Evolutionary conservation across 2,329 filamentous ascomycete species (phyloP).

Genomic region (Geoglossum cookeanum): DNA sequence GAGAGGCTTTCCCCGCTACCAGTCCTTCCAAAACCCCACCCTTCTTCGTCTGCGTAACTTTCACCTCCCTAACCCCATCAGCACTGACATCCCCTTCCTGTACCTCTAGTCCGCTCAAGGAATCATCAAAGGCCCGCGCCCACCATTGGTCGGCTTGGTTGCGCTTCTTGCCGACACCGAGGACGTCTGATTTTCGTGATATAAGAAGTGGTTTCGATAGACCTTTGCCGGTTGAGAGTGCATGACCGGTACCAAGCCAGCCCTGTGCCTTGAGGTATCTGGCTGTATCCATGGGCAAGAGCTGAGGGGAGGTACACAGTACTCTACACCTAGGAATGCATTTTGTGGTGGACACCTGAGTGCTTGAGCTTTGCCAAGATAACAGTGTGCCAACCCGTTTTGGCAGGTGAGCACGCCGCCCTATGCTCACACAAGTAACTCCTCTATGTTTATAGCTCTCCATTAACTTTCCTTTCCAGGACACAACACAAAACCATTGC

Average conservation of each 20-base stretch:
- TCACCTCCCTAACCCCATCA: slow-evolving; percentile 20
- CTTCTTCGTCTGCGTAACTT: slow-evolving; percentile 40
- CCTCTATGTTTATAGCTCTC: too few species aligned
- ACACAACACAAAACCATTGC: too few species aligned
- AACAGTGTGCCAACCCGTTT: too few species aligned
- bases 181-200: slow-evolving; percentile 59
- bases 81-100: slow-evolving; percentile 27
- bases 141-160: slow-evolving; percentile 75
- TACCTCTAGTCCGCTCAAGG: slow-evolving; percentile 60
- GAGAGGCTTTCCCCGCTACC: slow-evolving; percentile 27
- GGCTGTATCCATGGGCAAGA: slow-evolving; percentile 55
- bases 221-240: slow-evolving; percentile 55
- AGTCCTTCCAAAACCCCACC: slow-evolving; percentile 26
- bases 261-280: slow-evolving; percentile 70
- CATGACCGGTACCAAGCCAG: slow-evolving; percentile 78
- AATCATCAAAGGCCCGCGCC: slow-evolving; percentile 85
- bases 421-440: too few species aligned
- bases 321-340: neutral
- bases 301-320: neutral
- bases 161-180: slow-evolving; percentile 63
- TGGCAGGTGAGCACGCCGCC: too few species aligned
- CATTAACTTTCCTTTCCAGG: too few species aligned
- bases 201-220: slow-evolving; percentile 70
- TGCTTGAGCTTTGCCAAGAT: neutral
- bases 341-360: neutral